Percentiles rank a stretch among this genome's conserved stretches.
phyloP scores from a whole-genome alignment of 2,329 filamentous ascomycete species.

The Zymoseptoria tritici region DNA sequence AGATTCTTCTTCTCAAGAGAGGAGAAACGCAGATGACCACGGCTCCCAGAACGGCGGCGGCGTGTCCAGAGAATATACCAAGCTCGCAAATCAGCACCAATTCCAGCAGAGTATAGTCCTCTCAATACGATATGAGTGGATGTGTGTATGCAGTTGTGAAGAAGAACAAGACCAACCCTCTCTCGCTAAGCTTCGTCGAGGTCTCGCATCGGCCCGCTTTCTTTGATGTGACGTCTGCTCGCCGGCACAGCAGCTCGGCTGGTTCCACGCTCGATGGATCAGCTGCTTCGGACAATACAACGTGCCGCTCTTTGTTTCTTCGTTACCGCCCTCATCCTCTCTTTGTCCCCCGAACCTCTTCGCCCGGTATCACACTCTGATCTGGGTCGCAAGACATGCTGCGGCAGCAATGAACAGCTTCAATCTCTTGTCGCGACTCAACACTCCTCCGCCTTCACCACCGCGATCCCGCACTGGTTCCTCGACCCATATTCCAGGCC shows the following conservation, averaged over 20 bases:
- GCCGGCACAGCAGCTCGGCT: neutral
- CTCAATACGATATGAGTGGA: neutral
- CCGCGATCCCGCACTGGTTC: slow-evolving; percentile 41
- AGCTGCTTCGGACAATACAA: neutral
- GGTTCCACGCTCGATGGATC: neutral
- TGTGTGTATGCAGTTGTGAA: neutral
- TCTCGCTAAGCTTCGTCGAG: neutral
- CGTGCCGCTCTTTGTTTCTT: neutral
- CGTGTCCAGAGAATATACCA: neutral
- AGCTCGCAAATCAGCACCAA: neutral
- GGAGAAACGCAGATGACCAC: neutral
- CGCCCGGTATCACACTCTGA: neutral
- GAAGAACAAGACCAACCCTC: neutral
- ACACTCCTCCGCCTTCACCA: slow-evolving; percentile 46
- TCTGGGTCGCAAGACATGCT: neutral
- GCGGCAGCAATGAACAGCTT: slow-evolving; percentile 79
- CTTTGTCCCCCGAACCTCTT: neutral
- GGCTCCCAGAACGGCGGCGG: neutral
- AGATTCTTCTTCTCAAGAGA: neutral
- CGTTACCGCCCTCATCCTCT: neutral
- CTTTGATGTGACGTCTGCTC: neutral
- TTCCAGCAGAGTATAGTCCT: neutral
- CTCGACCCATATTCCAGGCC: slow-evolving; percentile 15
- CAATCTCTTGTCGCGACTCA: slow-evolving; percentile 79
- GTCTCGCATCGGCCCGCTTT: neutral